A percentile compares a stretch with the other conserved stretches of the same genome.
phyloP scores from a whole-genome alignment of 805 yeast species.

The Wickerhamiella hasegawae region DNA sequence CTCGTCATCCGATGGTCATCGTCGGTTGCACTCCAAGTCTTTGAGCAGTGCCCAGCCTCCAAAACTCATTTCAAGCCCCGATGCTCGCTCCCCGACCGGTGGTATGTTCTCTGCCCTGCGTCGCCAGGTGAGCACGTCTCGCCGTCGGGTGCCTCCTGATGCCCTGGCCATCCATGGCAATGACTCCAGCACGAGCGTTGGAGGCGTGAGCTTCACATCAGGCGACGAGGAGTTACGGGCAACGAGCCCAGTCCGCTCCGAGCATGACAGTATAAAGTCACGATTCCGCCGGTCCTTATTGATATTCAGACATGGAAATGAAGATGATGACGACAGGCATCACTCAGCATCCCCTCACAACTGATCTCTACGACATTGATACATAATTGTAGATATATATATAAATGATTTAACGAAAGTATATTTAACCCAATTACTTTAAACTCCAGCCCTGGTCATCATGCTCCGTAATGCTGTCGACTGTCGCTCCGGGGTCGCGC shows the following conservation, averaged over 20 bases:
- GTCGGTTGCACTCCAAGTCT: conserved; percentile 7
- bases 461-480: too few relatives aligned
- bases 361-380: too few relatives aligned
- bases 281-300: conserved; percentile 13
- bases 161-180: neutral
- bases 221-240: neutral
- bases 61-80: neutral
- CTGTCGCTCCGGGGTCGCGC: too few relatives aligned
- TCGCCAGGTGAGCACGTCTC: conserved; percentile 5
- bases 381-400: too few relatives aligned
- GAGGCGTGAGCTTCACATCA: neutral
- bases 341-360: too few relatives aligned
- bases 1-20: conserved; percentile 2
- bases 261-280: conserved; percentile 10
- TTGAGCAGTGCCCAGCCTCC: conserved; percentile 7
- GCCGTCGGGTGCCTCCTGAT: conserved; percentile 5
- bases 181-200: neutral
- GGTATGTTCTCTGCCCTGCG: conserved; percentile 1
- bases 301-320: conserved; percentile 7
- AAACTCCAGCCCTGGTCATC: too few relatives aligned
- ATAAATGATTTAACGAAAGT: too few relatives aligned
- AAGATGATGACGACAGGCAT: too few relatives aligned
- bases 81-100: too few relatives aligned
- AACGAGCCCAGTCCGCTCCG: conserved; percentile 2
- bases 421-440: too few relatives aligned